phyloP scores from a whole-genome alignment of 164 flowering plant species.

The Cinnamomum chago region DNA sequence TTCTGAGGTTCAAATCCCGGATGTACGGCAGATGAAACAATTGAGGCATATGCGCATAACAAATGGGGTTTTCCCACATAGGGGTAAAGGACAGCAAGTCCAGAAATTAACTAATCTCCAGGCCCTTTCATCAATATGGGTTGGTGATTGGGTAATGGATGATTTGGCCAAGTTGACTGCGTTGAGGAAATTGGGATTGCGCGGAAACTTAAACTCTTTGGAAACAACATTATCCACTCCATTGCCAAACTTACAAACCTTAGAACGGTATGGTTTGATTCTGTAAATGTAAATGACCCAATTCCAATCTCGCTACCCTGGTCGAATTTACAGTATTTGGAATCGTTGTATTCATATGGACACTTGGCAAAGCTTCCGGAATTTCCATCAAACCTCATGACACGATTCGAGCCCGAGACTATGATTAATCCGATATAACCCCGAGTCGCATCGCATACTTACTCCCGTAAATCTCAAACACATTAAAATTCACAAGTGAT shows the following conservation, averaged over 20 bases:
- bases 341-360: neutral
- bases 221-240: neutral
- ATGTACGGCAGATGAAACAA: neutral
- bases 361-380: neutral
- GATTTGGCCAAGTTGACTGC: neutral
- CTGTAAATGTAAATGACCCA: too few species aligned
- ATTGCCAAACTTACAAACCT: neutral
- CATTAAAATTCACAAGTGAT: too few species aligned
- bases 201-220: neutral
- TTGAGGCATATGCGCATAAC: neutral
- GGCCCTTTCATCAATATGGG: neutral
- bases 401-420: too few species aligned
- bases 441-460: too few species aligned
- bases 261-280: neutral
- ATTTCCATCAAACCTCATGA: slow-evolving; percentile 1
- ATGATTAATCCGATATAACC: too few species aligned
- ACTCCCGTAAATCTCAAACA: too few species aligned
- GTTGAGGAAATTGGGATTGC: neutral
- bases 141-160: neutral
- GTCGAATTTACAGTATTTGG: neutral
- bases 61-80: neutral
- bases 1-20: neutral
- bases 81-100: neutral
- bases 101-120: neutral
- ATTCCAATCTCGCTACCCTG: too few species aligned